phyloP scores from a whole-genome alignment of 2,329 filamentous ascomycete species.

The Ophiostoma sp. region DNA sequence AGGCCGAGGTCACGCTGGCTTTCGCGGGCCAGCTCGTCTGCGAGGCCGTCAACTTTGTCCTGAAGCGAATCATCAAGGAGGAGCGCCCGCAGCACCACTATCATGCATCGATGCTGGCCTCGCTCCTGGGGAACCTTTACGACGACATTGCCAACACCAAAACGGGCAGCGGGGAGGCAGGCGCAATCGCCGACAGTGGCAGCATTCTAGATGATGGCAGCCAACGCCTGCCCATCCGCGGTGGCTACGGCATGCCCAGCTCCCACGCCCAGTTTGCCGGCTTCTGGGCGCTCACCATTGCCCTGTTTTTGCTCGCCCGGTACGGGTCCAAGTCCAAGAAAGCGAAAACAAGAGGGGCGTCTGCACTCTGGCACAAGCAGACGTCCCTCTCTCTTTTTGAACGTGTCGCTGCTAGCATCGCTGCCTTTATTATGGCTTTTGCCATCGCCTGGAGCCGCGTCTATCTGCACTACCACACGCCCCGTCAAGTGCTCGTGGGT shows the following conservation, averaged over 20 bases:
- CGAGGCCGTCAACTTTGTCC: conserved; percentile 83
- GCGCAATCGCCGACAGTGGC: background rate
- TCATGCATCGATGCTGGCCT: conserved; percentile 38
- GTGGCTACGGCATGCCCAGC: conserved; percentile 90
- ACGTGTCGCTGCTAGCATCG: conserved; percentile 55
- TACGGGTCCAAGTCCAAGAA: conserved; percentile 53
- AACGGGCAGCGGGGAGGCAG: background rate
- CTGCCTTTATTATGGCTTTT: conserved; percentile 61
- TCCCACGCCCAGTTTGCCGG: conserved; percentile 94
- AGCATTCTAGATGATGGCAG: background rate
- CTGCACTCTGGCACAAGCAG: background rate
- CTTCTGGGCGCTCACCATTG: conserved; percentile 84
- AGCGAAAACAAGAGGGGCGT: background rate
- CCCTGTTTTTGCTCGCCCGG: conserved; percentile 80
- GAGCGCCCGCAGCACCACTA: conserved; percentile 81
- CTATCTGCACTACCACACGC: conserved; percentile 91
- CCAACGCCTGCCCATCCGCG: conserved; percentile 23
- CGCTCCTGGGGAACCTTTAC: conserved; percentile 3
- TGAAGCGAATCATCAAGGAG: conserved; percentile 91
- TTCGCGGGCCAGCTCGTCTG: conserved; percentile 89
- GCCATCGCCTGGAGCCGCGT: conserved; percentile 79
- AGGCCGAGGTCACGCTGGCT: conserved; percentile 85
- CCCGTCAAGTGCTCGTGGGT: conserved; percentile 82
- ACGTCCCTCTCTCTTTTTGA: conserved; percentile 48
- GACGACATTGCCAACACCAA: background rate